Evolutionary conservation across 257 asterid genomes (phyloP).

Genomic region (Salvia hispanica): DNA sequence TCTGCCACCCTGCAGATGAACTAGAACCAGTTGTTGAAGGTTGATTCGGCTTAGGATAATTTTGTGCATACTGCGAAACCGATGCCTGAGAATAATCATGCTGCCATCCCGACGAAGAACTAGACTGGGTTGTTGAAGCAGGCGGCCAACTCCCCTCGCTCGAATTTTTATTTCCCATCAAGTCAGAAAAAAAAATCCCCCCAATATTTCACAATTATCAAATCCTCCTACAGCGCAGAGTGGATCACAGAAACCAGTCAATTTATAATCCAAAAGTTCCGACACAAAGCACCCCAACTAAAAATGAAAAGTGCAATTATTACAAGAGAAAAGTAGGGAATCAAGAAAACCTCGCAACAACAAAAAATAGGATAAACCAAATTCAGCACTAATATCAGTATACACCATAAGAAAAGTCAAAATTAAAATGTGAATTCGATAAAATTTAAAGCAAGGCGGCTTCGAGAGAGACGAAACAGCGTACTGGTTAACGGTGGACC

Average conservation of each 20-base stretch:
- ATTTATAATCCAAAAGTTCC: slow-evolving; percentile 31
- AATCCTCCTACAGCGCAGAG: slow-evolving; percentile 1
- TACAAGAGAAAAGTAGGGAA: slow-evolving; percentile 20
- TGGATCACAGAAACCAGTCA: slow-evolving; percentile 33
- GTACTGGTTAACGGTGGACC: slow-evolving; percentile 33
- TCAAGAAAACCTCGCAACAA: slow-evolving; percentile 22
- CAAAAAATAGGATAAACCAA: neutral
- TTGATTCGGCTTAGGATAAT: slow-evolving; percentile 51
- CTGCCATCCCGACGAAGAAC: slow-evolving; percentile 65
- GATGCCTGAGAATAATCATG: slow-evolving; percentile 49
- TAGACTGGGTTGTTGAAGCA: slow-evolving; percentile 47
- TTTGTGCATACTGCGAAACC: slow-evolving; percentile 58
- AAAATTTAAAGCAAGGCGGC: slow-evolving; percentile 27
- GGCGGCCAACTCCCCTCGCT: slow-evolving; percentile 57
- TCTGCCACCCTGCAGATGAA: slow-evolving; percentile 60
- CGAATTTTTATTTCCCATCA: slow-evolving; percentile 84
- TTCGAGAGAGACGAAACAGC: slow-evolving; percentile 12
- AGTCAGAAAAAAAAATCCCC: slow-evolving; percentile 31
- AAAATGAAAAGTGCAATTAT: slow-evolving; percentile 5
- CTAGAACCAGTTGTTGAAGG: slow-evolving; percentile 49
- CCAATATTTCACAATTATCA: slow-evolving; percentile 26
- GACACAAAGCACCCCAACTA: slow-evolving; percentile 11
- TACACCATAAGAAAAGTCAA: slow-evolving; percentile 24
- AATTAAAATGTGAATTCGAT: slow-evolving; percentile 14
- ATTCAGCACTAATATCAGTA: slow-evolving; percentile 9